A percentile compares a stretch with the other conserved stretches of the same genome.
phyloP scores from a whole-genome alignment of 2,329 filamentous ascomycete species.

The Huntiella savannae region DNA sequence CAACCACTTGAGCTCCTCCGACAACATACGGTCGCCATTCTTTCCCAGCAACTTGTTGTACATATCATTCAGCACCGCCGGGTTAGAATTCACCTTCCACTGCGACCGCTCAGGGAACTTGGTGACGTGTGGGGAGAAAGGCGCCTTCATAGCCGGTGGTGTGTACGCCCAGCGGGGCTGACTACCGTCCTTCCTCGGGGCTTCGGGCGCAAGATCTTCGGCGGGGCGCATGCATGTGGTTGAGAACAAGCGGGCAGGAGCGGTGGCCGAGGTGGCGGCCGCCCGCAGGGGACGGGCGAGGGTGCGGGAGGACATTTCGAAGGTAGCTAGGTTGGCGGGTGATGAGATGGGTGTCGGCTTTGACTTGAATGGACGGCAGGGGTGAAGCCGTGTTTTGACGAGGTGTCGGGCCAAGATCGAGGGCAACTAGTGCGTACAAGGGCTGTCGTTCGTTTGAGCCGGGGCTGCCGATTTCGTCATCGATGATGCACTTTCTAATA shows the following conservation, averaged over 20 bases:
- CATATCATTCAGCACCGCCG: conserved; percentile 52
- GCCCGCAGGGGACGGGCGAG: background rate
- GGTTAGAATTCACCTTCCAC: conserved; percentile 60
- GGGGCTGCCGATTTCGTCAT: background rate
- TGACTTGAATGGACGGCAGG: too few relatives aligned
- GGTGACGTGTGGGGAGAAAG: conserved; percentile 41
- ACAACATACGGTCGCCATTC: conserved; percentile 52
- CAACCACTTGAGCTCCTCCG: conserved; percentile 90
- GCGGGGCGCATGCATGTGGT: background rate
- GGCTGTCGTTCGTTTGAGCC: background rate
- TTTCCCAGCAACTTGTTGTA: conserved; percentile 60
- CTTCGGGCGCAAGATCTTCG: background rate
- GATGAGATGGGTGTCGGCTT: too few relatives aligned
- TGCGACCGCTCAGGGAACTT: conserved; percentile 31
- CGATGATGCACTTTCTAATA: background rate
- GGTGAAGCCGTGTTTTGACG: too few relatives aligned
- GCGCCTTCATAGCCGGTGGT: conserved; percentile 49
- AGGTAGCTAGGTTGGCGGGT: background rate
- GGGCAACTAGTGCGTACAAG: background rate
- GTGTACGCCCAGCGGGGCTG: conserved; percentile 52
- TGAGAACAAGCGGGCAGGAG: background rate
- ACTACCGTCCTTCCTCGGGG: background rate
- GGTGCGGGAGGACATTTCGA: conserved; percentile 1
- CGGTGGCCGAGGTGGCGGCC: background rate
- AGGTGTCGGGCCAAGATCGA: too few relatives aligned